Evolutionary conservation across 2,329 filamentous ascomycete genomes (phyloP), one percentile per base, ranked within the genome.

Genomic region (Colletotrichum horii): DNA sequence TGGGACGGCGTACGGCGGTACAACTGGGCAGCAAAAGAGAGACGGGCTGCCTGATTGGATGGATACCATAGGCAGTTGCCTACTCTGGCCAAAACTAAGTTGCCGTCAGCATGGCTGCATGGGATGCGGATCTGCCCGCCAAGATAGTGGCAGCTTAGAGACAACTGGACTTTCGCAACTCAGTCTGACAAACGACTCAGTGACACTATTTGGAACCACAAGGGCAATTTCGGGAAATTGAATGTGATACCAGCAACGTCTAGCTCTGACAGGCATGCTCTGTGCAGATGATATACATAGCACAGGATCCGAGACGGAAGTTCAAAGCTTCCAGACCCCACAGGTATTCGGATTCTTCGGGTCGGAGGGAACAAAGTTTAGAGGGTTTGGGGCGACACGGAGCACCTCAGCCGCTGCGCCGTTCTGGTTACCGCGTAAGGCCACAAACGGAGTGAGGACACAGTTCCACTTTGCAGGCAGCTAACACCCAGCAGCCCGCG

Each of bases 341-440:
- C 36, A 22, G 19, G 16, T 32, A 28, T 15, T 38, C 67, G 67
- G 67, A 62, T 70, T 70, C 34, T 70, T 70, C 67, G 67, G 67
- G 34, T 19, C 67, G 67, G 67, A 70, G 28, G 34, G 28, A 52
- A 52, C 43, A 52, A 14, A 52, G 11, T 52, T 52, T 52, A 43
- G 30, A 48, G 36, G 28, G 43, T 68, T 68, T 73, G 70, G 64
- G 73, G 69, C 64, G 58, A 64, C 14, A 73, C 64, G 73, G 69
- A 75, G 70, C 73, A 60, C 65, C 26, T 58, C 62, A 67, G 56
- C 73, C 73, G 70, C 55, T 67, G 55, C 64, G 73, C n/a, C 52
- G 43, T 73, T 75, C 70, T 71, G 73, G 22, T 38, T 64, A 52
- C 43, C 43, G 43, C 43, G 43, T 34, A 61, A 19, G 58, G 58